phyloP scores from a whole-genome alignment of 169 alveolate species.

The Nephromyces sp. region DNA sequence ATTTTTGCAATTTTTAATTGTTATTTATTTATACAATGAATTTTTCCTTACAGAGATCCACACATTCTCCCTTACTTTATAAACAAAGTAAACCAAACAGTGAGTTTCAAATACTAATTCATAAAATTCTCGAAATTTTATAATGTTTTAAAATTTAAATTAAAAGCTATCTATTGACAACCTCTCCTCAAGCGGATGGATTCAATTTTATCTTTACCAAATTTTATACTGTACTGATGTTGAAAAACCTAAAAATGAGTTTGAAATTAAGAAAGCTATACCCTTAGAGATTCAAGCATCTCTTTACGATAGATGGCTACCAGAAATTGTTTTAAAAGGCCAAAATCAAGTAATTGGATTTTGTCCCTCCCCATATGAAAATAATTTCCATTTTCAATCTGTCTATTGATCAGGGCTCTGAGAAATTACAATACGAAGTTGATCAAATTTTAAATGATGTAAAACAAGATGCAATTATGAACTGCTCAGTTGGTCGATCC shows the following conservation, averaged over 20 bases:
- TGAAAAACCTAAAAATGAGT: conserved; percentile 57
- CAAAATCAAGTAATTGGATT: conserved; percentile 21
- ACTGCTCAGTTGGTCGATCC: conserved; percentile 66
- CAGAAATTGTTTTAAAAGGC: conserved; percentile 57
- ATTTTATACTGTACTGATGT: conserved; percentile 67
- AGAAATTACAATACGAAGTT: conserved; percentile 62
- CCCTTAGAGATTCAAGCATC: conserved; percentile 60
- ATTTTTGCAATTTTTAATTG: no score
- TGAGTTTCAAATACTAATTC: no score
- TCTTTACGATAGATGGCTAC: conserved; percentile 64
- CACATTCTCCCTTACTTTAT: no score
- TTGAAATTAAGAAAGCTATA: conserved; percentile 50
- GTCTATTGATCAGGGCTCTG: conserved; percentile 50
- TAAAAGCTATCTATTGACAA: conserved; percentile 46
- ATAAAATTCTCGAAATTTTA: no score
- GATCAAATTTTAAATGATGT: conserved; percentile 58
- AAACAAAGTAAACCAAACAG: no score
- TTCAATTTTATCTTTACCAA: conserved; percentile 56
- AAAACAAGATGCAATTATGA: conserved; percentile 52
- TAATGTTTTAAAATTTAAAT: no score
- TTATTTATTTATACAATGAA: no score
- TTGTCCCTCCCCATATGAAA: no score
- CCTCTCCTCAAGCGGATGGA: conserved; percentile 66
- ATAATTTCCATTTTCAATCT: not conserved
- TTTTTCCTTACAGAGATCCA: no score